Evolutionary conservation across 441 rosid genomes (phyloP).

Genomic region (Lagerstroemia fauriei): DNA sequence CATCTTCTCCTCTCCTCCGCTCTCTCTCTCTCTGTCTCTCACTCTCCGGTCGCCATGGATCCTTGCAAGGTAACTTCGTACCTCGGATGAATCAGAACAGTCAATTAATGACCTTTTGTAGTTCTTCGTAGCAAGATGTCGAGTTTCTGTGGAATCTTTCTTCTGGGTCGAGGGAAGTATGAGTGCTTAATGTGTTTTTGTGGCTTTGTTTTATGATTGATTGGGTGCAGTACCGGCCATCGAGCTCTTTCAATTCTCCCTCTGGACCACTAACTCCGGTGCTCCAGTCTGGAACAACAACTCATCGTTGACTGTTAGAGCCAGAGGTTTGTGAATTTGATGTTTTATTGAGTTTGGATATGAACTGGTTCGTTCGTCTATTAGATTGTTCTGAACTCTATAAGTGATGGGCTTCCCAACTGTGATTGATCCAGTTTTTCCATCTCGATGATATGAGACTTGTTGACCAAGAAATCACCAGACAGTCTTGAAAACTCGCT

Average conservation of each 20-base stretch:
- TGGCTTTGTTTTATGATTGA: background rate
- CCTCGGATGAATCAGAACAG: too few relatives aligned
- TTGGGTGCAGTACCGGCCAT: constrained; percentile 28
- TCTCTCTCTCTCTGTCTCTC: background rate
- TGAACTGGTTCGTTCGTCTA: background rate
- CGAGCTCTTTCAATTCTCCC: constrained; percentile 26
- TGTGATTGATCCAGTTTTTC: background rate
- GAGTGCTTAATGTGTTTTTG: background rate
- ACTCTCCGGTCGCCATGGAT: constrained; percentile 21
- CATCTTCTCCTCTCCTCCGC: background rate
- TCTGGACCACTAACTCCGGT: constrained; percentile 32
- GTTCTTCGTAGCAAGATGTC: background rate
- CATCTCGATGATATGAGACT: background rate
- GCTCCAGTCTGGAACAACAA: constrained; percentile 35
- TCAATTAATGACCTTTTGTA: background rate
- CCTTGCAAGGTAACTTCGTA: constrained; percentile 21
- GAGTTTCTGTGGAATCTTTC: background rate
- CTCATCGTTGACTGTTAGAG: constrained; percentile 28
- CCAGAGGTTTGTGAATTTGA: constrained; percentile 16
- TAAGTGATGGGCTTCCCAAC: background rate
- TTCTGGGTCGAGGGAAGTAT: background rate
- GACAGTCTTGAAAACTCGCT: background rate
- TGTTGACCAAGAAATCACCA: background rate
- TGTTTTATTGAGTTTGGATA: background rate
- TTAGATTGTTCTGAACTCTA: background rate